A percentile compares a stretch with the other conserved stretches of the same genome.
phyloP scores from a whole-genome alignment of 305 asterid species.

The Lippia alba region DNA sequence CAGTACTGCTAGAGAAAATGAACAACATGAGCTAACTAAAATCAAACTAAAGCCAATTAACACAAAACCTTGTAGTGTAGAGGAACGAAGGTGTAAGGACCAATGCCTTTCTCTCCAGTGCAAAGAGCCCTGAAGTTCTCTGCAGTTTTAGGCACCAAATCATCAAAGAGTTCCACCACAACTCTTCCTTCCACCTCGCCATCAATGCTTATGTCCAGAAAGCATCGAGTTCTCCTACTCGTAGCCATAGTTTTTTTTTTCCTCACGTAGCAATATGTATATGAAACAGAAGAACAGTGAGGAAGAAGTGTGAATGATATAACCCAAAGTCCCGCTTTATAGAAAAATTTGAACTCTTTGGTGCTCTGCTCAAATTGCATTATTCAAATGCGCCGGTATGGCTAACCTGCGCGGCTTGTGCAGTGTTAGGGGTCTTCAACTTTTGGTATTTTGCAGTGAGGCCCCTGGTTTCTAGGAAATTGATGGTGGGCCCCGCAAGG shows the following conservation, averaged over 20 bases:
- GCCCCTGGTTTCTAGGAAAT: not conserved
- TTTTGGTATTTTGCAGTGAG: not conserved
- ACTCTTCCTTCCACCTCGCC: slow-evolving; percentile 1
- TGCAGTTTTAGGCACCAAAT: not conserved
- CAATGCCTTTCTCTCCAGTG: slow-evolving; percentile 4
- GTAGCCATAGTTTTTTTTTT: not conserved
- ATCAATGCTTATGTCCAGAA: slow-evolving; percentile 1
- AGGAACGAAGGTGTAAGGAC: not conserved
- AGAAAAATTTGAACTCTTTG: not conserved
- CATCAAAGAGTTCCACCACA: slow-evolving; percentile 7
- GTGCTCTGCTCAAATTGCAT: not conserved
- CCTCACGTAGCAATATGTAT: not conserved
- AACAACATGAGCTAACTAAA: not conserved
- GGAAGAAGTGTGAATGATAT: not conserved
- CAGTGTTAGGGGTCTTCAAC: not conserved
- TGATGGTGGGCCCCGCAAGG: not conserved
- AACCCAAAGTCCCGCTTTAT: slow-evolving; percentile 16
- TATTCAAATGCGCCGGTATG: not conserved
- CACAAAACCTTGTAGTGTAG: slow-evolving; percentile 3
- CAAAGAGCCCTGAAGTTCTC: slow-evolving; percentile 4
- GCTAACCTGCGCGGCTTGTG: not conserved
- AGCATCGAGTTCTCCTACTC: not conserved
- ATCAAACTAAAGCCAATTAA: not conserved
- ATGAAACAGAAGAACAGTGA: not conserved
- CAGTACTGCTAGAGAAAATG: not conserved